Evolutionary conservation across 495 filamentous ascomycete genomes (phyloP).

Genomic region (Penicillium simplicissimum): DNA sequence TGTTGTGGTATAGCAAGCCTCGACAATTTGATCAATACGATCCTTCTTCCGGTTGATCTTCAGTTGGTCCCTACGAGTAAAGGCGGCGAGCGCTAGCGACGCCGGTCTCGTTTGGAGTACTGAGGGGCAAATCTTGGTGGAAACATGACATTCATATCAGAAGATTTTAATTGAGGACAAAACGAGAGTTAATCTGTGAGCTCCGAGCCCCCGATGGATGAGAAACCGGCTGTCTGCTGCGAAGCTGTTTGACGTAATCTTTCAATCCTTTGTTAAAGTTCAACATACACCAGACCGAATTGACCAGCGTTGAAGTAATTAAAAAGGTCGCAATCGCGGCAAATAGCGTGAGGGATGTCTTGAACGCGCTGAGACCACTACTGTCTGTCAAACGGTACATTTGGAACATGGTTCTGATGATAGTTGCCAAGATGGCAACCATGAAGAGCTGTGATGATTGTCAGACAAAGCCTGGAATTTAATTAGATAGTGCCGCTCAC

Average conservation of each 20-base stretch:
- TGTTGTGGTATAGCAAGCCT: no score
- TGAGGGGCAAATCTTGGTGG: not conserved
- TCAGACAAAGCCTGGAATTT: not conserved
- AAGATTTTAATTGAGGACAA: slow-evolving; percentile 13
- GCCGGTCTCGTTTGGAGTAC: not conserved
- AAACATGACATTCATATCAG: not conserved
- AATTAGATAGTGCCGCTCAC: not conserved
- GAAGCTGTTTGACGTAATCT: slow-evolving; percentile 12
- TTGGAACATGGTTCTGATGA: slow-evolving; percentile 10
- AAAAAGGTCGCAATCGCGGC: slow-evolving; percentile 16
- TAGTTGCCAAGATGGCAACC: slow-evolving; percentile 15
- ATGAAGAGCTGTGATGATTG: slow-evolving; percentile 14
- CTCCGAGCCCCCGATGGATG: slow-evolving; percentile 1
- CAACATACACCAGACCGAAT: slow-evolving; percentile 23
- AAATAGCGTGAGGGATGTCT: slow-evolving; percentile 23
- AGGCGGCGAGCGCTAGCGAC: no score
- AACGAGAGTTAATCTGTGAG: slow-evolving; percentile 14
- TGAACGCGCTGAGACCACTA: slow-evolving; percentile 10
- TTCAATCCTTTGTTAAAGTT: slow-evolving; percentile 29
- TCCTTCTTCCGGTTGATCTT: no score
- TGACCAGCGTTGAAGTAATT: slow-evolving; percentile 16
- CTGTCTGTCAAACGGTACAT: slow-evolving; percentile 3
- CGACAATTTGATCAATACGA: no score
- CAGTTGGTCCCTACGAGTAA: no score
- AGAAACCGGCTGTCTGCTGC: not conserved